Evolutionary conservation across 2,329 filamentous ascomycete genomes (phyloP), one percentile per base, ranked within the genome.

Genomic region (Fusarium caatingaense): DNA sequence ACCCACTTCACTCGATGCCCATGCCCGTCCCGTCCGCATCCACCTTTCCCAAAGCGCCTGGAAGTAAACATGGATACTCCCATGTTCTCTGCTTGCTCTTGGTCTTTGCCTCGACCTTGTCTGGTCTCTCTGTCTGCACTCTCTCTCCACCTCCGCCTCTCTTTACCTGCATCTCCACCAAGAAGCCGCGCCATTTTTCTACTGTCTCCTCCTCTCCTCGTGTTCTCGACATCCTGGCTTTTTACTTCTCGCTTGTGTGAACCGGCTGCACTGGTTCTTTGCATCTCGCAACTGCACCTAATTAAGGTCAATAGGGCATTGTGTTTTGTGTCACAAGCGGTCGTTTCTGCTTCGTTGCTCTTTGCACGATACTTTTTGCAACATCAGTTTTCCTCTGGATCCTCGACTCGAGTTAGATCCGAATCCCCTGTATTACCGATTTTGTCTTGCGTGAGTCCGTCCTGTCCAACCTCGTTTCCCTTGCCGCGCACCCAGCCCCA

Each of bases 391-490:
- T 60, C 55, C 53, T 64, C 58, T 57, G 68, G 71, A 76, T 74
- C 75, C 71, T 70, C 72, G 74, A 72, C 72, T 70, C 73, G 74
- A 72, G 72, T 76, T 76, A 72, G 72, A 68, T 72, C 72, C 21
- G 56, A 27, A 53, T 60, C 27, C 53, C 67, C 64, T 58, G 60
- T 50, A 65, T 64, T 73, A 68, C 72, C 71, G 56, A 65, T 66
- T 72, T 68, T 72, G 67, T 58, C 68, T 66, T 68, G 47, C 50
- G 68, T 74, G 58, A 72, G 72, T 74, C 32, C 51, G 60, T 62
- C 67, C 68, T 69, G 67, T 69, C 62, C 65, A 49, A 69, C 69
- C 30, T 64, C 62, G 51, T 55, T 47, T 58, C 49, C 47, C 23
- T 62, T 48, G 27, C 70, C 56, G 56, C 56, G 56, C 11, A 56